A percentile compares a stretch with the other conserved stretches of the same genome.
phyloP scores from a whole-genome alignment of 169 alveolate species.

The Eimeria brunetti region DNA sequence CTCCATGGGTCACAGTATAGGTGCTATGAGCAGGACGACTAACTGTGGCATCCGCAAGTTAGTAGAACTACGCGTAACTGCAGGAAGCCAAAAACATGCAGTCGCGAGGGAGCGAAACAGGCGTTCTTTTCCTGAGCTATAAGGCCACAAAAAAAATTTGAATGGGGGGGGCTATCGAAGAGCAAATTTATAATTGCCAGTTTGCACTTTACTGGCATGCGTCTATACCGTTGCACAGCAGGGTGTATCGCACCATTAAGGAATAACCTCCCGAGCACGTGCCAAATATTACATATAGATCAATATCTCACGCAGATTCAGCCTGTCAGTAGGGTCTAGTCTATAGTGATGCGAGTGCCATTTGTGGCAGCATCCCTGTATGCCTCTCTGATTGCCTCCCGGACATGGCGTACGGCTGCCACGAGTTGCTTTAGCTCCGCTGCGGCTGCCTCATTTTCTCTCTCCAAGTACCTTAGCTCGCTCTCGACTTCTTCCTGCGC shows the following conservation, averaged over 20 bases:
- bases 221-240: background rate
- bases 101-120: background rate
- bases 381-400: constrained; percentile 37
- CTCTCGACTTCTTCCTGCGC: constrained; percentile 61
- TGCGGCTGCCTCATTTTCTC: constrained; percentile 59
- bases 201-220: background rate
- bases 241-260: background rate
- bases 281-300: background rate
- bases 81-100: background rate
- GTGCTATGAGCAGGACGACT: background rate
- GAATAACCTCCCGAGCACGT: background rate
- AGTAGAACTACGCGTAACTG: background rate
- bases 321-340: background rate
- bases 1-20: background rate
- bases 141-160: background rate
- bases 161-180: background rate
- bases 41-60: background rate
- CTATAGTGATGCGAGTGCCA: constrained; percentile 50
- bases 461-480: constrained; percentile 44
- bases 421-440: constrained; percentile 57
- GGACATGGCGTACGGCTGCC: constrained; percentile 58
- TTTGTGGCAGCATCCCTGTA: constrained; percentile 68
- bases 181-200: background rate
- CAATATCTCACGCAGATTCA: background rate
- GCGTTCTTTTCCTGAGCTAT: background rate